Conservation (phyloP, 192 early-diverging fungal genomes). For the Coemansia guatemalensis region DNA sequence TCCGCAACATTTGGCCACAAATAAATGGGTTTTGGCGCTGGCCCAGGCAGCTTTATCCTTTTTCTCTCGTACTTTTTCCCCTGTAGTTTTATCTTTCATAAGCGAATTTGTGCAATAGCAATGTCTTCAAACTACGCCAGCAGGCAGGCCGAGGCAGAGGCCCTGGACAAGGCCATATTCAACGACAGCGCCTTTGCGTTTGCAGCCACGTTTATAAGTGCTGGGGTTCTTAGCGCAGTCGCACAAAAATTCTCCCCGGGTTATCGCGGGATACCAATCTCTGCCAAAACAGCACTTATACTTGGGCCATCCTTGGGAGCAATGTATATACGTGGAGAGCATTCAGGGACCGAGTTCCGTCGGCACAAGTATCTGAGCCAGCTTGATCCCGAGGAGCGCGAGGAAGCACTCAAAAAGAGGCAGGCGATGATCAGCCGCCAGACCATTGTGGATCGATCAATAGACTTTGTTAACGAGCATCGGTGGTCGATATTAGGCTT, state of each 20-base stretch:
- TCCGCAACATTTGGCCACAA: too few species aligned
- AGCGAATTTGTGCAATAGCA: background rate
- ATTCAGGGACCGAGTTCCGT: constrained; percentile 36
- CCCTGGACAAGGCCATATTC: constrained; percentile 28
- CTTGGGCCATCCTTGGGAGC: constrained; percentile 45
- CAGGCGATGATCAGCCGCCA: constrained; percentile 13
- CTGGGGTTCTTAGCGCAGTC: constrained; percentile 26
- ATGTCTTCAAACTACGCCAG: constrained; percentile 32
- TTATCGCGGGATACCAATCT: constrained; percentile 45
- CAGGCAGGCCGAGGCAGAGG: constrained; percentile 24
- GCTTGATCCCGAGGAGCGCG: constrained; percentile 33
- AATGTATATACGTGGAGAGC: constrained; percentile 53
- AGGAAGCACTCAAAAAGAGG: constrained; percentile 2
- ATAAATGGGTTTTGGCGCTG: too few species aligned
- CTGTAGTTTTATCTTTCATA: background rate
- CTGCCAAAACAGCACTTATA: constrained; percentile 51
- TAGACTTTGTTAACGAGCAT: constrained; percentile 37
- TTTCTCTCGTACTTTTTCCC: background rate
- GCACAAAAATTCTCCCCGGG: constrained; percentile 32
- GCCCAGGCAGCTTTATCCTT: too few species aligned
- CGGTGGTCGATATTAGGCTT: constrained; percentile 54
- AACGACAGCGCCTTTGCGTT: constrained; percentile 46
- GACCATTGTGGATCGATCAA: constrained; percentile 15
- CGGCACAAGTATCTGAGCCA: constrained; percentile 31
- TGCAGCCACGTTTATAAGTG: constrained; percentile 23